Evolutionary conservation across 208 protist species (phyloP), one percentile per base, ranked within the genome.

Genomic region (Entamoeba dispar): DNA sequence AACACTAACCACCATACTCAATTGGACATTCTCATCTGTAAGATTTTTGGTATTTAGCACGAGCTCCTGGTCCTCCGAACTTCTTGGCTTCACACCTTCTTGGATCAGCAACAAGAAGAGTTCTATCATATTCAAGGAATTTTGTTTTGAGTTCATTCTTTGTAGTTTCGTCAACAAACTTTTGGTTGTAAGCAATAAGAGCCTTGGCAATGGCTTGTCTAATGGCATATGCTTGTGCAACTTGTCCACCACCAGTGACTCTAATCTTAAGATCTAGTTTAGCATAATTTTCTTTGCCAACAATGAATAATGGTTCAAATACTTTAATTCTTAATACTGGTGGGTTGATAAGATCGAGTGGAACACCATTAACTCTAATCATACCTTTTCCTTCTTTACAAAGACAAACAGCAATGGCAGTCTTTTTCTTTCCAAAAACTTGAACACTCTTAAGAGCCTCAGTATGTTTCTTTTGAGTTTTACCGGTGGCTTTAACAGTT

Each of bases 21-120:
- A 51, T 51, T 51, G 4, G 50, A 93, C 38, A 55, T 22, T 51
- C n/a, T n/a, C n/a, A n/a, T n/a, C n/a, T n/a, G n/a, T 99, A 99
- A 86, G 98, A 99, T 97, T 99, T 99, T 96, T 99, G 98, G 97
- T 97, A 98, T 95, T 98, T 96, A 34, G 98, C 97, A 95, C 99
- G 97, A 95, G 98, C 98, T 97, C 98, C 98, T 94, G 97, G 97
- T 96, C 98, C 98, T 94, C 98, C 99, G 96, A 99, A 99, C 96
- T 99, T 99, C 98, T 99, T 99, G 93, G 98, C 97, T 96, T 99
- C 98, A 96, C 97, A 98, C 95, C 98, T 97, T 96, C 98, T 97
- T 93, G 98, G 98, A 95, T 99, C 99, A 92, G 98, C 98, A 95
- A 99, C 99, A 69, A 99, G 97, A 47, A 99, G 96, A 93, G 97